Conservation (phyloP, 2,329 filamentous ascomycete genomes). For the Passalora sequoiae region DNA sequence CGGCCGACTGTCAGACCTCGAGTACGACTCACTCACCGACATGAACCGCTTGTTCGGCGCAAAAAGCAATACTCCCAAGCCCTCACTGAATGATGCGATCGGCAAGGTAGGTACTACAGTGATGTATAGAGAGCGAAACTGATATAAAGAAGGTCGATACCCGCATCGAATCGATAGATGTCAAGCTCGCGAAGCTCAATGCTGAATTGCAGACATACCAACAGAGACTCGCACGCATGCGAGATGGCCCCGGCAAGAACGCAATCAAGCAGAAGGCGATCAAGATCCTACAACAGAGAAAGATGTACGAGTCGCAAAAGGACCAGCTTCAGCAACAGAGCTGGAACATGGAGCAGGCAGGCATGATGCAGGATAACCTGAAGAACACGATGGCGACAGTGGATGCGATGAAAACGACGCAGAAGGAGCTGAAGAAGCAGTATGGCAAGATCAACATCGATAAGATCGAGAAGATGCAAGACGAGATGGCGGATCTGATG, state of each 20-base stretch:
- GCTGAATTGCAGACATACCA: conserved; percentile 86
- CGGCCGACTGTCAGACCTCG: no score
- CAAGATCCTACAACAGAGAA: conserved; percentile 87
- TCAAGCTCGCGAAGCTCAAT: conserved; percentile 89
- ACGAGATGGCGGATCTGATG: conserved; percentile 98
- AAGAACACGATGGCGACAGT: conserved; percentile 98
- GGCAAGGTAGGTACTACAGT: conserved; percentile 54
- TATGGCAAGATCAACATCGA: conserved; percentile 97
- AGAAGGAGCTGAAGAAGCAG: conserved; percentile 85
- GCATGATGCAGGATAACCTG: conserved; percentile 97
- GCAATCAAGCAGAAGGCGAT: conserved; percentile 92
- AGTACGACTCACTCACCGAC: no score
- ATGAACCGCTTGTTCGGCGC: conserved; percentile 98
- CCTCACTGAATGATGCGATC: conserved; percentile 78
- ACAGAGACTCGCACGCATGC: conserved; percentile 82
- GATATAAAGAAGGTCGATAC: conserved; percentile 61
- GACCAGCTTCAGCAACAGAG: conserved; percentile 91
- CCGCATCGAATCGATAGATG: conserved; percentile 80
- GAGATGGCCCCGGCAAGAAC: conserved; percentile 87
- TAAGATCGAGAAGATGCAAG: conserved; percentile 95
- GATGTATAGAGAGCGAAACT: conserved; percentile 5
- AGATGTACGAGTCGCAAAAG: conserved; percentile 88
- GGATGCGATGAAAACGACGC: conserved; percentile 94
- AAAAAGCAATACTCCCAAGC: conserved; percentile 81
- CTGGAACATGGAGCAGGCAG: conserved; percentile 99